phyloP scores from a whole-genome alignment of 768 basidiomycete species.

The Baorangia bicolor region DNA sequence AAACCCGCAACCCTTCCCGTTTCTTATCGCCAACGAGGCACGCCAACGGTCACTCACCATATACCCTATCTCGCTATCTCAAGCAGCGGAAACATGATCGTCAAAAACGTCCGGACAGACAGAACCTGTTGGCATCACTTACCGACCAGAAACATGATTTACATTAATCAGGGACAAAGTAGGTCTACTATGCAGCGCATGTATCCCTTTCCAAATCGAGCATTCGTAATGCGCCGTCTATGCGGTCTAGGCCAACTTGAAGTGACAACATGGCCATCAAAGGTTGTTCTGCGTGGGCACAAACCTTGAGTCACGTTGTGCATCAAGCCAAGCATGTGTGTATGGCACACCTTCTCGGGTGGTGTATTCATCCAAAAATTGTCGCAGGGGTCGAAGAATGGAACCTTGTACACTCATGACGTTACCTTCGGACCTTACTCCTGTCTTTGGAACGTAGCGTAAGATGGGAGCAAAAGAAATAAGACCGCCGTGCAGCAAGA shows the following conservation, averaged over 20 bases:
- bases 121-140: not conserved
- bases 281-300: slow-evolving; percentile 23
- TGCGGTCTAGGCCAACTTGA: slow-evolving; percentile 48
- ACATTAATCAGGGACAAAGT: slow-evolving; percentile 11
- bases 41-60: not conserved
- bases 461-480: not conserved
- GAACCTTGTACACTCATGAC: slow-evolving; percentile 44
- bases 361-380: slow-evolving; percentile 37
- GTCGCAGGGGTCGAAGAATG: slow-evolving; percentile 46
- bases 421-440: slow-evolving; percentile 45
- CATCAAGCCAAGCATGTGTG: not conserved
- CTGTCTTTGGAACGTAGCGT: slow-evolving; percentile 41
- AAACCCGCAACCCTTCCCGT: not conserved
- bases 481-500: not conserved
- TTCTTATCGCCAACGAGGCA: not conserved
- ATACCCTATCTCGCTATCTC: not conserved
- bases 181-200: not conserved
- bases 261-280: slow-evolving; percentile 38
- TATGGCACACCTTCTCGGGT: slow-evolving; percentile 28
- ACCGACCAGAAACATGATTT: not conserved
- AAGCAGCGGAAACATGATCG: not conserved
- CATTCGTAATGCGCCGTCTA: slow-evolving; percentile 39
- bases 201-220: slow-evolving; percentile 5
- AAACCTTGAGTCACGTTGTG: not conserved
- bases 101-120: slow-evolving; percentile 1